A percentile compares a stretch with the other conserved stretches of the same genome.
phyloP scores from a whole-genome alignment of 2,329 filamentous ascomycete species.

The Colletotrichum echinochloae region DNA sequence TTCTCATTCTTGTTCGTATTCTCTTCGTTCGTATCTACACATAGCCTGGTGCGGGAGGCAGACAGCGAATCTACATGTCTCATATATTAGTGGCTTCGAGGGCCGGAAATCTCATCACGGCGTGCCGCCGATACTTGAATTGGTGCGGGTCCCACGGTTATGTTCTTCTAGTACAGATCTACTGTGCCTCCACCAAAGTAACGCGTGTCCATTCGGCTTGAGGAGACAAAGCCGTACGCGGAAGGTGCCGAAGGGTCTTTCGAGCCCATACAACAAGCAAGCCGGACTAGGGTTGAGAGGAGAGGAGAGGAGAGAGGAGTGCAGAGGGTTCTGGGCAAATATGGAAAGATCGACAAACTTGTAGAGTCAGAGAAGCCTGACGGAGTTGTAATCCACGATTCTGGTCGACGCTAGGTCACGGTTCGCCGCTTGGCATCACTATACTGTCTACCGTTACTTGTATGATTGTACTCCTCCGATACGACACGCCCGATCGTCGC shows the following conservation, averaged over 20 bases:
- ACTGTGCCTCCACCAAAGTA: not conserved
- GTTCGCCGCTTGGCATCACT: not conserved
- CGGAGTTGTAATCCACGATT: slow-evolving; percentile 1
- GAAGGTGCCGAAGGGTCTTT: not conserved
- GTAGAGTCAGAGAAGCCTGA: not conserved
- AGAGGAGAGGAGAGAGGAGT: no score
- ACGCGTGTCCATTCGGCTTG: not conserved
- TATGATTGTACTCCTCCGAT: not conserved
- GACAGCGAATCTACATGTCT: not conserved
- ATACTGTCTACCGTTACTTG: not conserved
- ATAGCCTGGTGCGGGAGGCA: not conserved
- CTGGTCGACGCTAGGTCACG: not conserved
- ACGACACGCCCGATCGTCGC: not conserved
- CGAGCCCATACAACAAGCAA: not conserved
- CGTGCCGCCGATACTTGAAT: no score
- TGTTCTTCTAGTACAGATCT: not conserved
- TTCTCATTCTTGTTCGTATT: not conserved
- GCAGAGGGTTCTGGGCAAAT: no score
- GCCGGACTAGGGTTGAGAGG: not conserved
- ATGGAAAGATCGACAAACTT: not conserved
- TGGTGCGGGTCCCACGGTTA: not conserved
- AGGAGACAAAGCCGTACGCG: not conserved
- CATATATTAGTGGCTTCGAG: not conserved
- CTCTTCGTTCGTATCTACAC: slow-evolving; percentile 1
- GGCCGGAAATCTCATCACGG: not conserved